Base-by-base conservation (phyloP, 257 asterid species). In the Ajuga chamaepitys region DNA sequence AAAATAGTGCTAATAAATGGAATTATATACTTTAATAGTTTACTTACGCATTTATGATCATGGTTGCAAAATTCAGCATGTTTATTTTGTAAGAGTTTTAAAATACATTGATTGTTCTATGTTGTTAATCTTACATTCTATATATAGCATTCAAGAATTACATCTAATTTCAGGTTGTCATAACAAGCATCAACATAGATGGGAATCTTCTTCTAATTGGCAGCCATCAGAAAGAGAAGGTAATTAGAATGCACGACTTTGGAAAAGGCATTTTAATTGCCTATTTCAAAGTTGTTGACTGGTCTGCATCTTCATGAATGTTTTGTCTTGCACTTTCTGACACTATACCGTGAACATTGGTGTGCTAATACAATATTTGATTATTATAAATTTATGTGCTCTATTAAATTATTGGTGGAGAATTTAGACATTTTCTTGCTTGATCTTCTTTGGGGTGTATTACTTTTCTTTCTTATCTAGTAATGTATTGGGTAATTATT, bases 171-270 rank as follows among this genome's bases (percentile, higher is more conserved):
- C 95, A 94, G 99, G 96, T 94, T 59, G 96, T 94, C 74, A 79
- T 94, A 74, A 94, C 99, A 18, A 94, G 99, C 88, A 83, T 90
- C 66, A 83, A 82, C 72, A 79, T 86, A 58, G 75, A 86, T 46
- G 96, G 91, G n/a, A 82, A 67, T 54, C 96, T 94, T 74, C 92
- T 90, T 38, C 80, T 90, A 51, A 82, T 94, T 42, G 98, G 99
- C 72, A 94, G 99, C 74, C 96, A 94, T 75, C 84, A 74, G 74
- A 94, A 85, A 71, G 93, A 79, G 59, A 83, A 88, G 96, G 99
- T 94, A 84, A 79, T 38, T 34, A 59, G 53, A 64, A 47, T 53
- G 32, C 67, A 42, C 21, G 70, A 55, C 7, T 54, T 53, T 37
- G 22, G 17, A 58, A 55, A 47, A 38, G 50, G 63, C 47, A 52